Conservation (phyloP, 164 flowering plant species). For the Dillenia turbinata region DNA sequence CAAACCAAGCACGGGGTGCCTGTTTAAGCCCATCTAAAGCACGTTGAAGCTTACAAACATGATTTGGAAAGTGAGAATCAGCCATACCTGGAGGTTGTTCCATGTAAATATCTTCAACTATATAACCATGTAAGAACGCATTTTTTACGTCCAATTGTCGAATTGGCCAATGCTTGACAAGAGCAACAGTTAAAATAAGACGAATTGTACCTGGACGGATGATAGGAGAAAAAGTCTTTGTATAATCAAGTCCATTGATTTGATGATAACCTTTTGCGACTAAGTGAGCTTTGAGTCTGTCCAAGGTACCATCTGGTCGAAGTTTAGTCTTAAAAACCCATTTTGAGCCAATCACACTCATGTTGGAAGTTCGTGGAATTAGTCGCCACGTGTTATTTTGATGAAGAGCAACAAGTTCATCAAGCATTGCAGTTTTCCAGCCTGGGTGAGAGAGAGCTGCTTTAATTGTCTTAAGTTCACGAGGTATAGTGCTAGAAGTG, state of each 20-base stretch:
- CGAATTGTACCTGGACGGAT: conserved; percentile 1
- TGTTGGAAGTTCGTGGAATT: not conserved
- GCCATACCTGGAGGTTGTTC: conserved; percentile 5
- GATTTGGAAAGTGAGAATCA: not conserved
- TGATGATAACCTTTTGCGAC: conserved; percentile 5
- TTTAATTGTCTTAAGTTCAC: not conserved
- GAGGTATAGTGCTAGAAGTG: not conserved
- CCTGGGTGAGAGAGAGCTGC: not conserved
- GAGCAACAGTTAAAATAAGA: conserved; percentile 1
- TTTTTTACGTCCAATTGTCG: conserved; percentile 2
- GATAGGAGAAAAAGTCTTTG: conserved; percentile 1
- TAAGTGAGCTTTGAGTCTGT: conserved; percentile 7
- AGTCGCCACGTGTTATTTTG: conserved; percentile 10
- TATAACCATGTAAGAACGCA: conserved; percentile 5
- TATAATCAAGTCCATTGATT: conserved; percentile 1
- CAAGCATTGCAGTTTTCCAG: conserved; percentile 8
- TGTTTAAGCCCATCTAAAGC: not conserved
- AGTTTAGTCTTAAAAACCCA: conserved; percentile 7
- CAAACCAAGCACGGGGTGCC: not conserved
- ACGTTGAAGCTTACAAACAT: conserved; percentile 3
- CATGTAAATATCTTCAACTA: conserved; percentile 5
- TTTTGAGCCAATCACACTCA: not conserved
- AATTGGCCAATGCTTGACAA: not conserved
- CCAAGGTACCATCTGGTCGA: conserved; percentile 6
- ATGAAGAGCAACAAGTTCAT: not conserved